Percentiles rank a stretch among this genome's conserved stretches.
These are phyloP conservation scores for Solanum hybrid DNA, from an alignment of 305 asterid species.

Conservation along the genomic window DNA sequence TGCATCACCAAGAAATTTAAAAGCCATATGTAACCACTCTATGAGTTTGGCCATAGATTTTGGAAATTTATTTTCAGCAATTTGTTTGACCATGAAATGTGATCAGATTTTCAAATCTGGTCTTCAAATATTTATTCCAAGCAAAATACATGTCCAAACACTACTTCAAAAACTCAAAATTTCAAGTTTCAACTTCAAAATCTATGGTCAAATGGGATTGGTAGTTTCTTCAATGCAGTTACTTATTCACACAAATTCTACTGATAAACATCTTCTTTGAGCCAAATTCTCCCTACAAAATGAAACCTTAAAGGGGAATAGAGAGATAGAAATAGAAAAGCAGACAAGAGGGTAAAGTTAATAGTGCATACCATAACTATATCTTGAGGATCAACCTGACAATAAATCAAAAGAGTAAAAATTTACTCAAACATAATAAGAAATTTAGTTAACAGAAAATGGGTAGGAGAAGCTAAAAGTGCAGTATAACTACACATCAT, in stretches of 20 bases:
- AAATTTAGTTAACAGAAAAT: neutral
- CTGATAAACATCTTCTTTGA: neutral
- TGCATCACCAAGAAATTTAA: neutral
- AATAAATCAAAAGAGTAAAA: slow-evolving; percentile 11
- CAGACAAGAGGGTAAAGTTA: neutral
- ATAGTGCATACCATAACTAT: slow-evolving; percentile 77
- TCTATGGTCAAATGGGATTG: neutral
- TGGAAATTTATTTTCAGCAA: neutral
- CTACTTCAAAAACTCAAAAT: neutral
- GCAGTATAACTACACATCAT: neutral
- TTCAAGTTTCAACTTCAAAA: neutral
- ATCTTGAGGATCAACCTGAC: slow-evolving; percentile 98
- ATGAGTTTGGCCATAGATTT: neutral
- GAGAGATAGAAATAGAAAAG: neutral
- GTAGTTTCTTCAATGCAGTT: neutral
- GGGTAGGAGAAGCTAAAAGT: neutral
- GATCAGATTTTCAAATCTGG: neutral
- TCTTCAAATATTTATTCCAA: neutral
- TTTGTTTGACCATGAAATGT: neutral
- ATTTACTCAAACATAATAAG: neutral
- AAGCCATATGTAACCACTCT: neutral
- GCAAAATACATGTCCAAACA: neutral
- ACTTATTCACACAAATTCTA: neutral
- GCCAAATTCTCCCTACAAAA: neutral
- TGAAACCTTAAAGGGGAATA: neutral